These are phyloP conservation scores for Tilletia setariae DNA, from an alignment of 1,284 basidiomycete genomes.

Conservation along the genomic window DNA sequence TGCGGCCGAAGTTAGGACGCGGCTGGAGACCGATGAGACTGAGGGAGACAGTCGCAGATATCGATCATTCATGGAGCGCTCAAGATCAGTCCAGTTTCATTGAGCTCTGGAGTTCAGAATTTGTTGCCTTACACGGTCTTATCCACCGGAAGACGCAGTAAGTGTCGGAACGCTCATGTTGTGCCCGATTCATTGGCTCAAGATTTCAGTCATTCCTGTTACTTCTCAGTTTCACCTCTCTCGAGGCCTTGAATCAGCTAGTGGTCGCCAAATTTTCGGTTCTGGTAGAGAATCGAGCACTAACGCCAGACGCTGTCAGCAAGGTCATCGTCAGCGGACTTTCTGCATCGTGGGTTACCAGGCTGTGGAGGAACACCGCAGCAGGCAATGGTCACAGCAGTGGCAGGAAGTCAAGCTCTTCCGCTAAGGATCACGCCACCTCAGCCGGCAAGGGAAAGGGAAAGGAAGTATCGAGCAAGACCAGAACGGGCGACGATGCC, in stretches of 20 bases:
- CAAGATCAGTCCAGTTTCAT: constrained; percentile 14
- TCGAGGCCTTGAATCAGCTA: background rate
- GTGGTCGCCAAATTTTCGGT: background rate
- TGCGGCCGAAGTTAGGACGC: constrained; percentile 9
- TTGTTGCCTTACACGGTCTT: constrained; percentile 44
- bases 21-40: background rate
- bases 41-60: constrained; percentile 1
- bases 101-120: constrained; percentile 28
- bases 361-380: constrained; percentile 10
- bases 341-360: constrained; percentile 3
- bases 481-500: background rate
- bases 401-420: background rate
- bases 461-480: background rate
- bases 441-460: background rate
- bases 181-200: background rate
- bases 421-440: background rate
- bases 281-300: background rate
- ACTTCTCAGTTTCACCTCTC: background rate
- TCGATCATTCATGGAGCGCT: background rate
- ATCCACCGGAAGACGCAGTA: constrained; percentile 34
- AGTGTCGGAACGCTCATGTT: background rate
- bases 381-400: background rate
- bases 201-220: background rate
- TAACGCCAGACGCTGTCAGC: constrained; percentile 2
- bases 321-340: constrained; percentile 10